A percentile compares a stretch with the other conserved stretches of the same genome.
Evolutionary conservation across 441 rosid species (phyloP).

Genomic region (Aquilaria agallochum): DNA sequence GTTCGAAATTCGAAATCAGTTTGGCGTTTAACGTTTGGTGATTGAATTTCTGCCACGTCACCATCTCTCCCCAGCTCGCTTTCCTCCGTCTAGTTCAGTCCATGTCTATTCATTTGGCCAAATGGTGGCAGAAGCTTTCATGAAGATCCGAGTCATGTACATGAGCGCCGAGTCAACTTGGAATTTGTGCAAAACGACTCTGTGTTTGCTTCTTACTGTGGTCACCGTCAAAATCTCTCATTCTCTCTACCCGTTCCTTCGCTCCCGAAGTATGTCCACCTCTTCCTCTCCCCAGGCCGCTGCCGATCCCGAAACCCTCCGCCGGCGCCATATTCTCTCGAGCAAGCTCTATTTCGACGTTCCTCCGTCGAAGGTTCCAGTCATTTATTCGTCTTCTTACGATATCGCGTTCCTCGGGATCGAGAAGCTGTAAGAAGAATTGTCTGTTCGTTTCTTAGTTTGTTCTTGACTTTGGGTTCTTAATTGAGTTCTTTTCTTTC

Average conservation of each 20-base stretch:
- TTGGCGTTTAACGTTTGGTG: too few relatives aligned
- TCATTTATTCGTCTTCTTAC: conserved; percentile 70
- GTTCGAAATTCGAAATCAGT: too few relatives aligned
- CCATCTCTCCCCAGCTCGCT: too few relatives aligned
- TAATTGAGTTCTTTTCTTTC: not conserved
- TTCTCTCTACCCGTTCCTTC: conserved; percentile 22
- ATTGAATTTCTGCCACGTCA: too few relatives aligned
- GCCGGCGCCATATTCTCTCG: conserved; percentile 53
- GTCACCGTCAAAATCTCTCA: conserved; percentile 24
- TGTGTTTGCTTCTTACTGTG: conserved; percentile 25
- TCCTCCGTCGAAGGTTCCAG: conserved; percentile 59
- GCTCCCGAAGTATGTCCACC: conserved; percentile 27
- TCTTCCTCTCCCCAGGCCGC: conserved; percentile 26
- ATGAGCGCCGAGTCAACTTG: conserved; percentile 33
- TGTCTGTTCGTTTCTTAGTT: not conserved
- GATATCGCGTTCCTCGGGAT: conserved; percentile 80
- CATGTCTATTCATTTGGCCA: too few relatives aligned
- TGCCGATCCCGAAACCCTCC: conserved; percentile 41
- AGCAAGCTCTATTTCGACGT: conserved; percentile 76
- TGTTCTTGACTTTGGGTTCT: not conserved
- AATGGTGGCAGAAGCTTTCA: too few relatives aligned
- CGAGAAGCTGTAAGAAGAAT: conserved; percentile 72
- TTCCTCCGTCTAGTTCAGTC: too few relatives aligned
- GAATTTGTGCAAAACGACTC: conserved; percentile 20
- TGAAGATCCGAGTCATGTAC: conserved; percentile 13